Conservation (phyloP, 768 basidiomycete species). For the Asterophora parasitica region DNA sequence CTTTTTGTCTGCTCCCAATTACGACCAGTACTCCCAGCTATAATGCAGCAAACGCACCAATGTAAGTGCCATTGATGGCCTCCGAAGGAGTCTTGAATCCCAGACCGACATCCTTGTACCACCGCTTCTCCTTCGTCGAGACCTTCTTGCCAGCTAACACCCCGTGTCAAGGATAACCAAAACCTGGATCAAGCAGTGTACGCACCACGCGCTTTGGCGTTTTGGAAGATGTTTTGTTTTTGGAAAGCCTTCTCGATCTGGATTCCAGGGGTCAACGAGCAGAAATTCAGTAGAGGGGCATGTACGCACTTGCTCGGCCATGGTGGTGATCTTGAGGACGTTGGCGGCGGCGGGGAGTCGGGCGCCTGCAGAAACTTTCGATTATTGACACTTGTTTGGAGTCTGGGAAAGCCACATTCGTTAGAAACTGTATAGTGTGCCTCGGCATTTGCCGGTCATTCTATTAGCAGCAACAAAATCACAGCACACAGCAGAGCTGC, state of each 20-base stretch:
- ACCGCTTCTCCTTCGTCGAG: conserved; percentile 91
- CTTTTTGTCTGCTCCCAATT: conserved; percentile 78
- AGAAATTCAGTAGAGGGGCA: background rate
- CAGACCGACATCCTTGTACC: conserved; percentile 98
- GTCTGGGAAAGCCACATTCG: conserved; percentile 31
- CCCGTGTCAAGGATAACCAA: conserved; percentile 5
- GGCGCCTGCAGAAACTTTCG: conserved; percentile 28
- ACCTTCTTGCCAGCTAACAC: conserved; percentile 81
- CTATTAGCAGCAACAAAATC: too few relatives aligned
- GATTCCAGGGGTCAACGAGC: conserved; percentile 1
- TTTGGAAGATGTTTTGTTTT: conserved; percentile 98
- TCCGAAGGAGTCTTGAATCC: conserved; percentile 96
- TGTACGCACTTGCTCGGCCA: conserved; percentile 58
- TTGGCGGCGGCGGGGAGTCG: conserved; percentile 25
- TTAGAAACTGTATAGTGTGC: conserved; percentile 37
- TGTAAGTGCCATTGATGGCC: conserved; percentile 94
- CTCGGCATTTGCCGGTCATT: conserved; percentile 24
- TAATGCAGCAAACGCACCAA: conserved; percentile 55
- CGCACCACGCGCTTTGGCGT: conserved; percentile 89
- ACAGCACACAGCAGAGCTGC: too few relatives aligned
- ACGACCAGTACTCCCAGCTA: conserved; percentile 3
- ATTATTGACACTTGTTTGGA: conserved; percentile 39
- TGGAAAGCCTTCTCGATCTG: conserved; percentile 97
- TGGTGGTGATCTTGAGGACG: conserved; percentile 44
- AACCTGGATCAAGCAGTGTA: conserved; percentile 17